Evolutionary conservation across 2,329 filamentous ascomycete species (phyloP).

Genomic region (Epichloe sibirici): DNA sequence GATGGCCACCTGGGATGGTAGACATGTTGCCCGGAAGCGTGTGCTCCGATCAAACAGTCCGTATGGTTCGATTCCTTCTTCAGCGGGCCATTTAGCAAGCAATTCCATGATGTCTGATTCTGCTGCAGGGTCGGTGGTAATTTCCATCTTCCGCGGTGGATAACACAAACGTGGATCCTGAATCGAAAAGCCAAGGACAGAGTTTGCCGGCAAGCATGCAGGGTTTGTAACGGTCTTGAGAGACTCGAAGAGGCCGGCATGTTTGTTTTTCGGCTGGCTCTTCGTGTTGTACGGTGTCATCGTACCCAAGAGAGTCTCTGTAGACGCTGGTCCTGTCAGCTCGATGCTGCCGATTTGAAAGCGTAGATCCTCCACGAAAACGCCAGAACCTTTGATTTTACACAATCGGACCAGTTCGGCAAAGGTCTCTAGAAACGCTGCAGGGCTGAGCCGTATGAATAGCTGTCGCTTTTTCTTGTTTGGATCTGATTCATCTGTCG

Average conservation of each 20-base stretch:
- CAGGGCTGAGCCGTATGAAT: slow-evolving; percentile 70
- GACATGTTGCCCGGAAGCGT: slow-evolving; percentile 51
- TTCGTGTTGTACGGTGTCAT: slow-evolving; percentile 40
- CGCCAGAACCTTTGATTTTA: slow-evolving; percentile 47
- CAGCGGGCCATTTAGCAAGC: slow-evolving; percentile 56
- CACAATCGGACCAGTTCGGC: slow-evolving; percentile 44
- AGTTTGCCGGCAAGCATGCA: slow-evolving; percentile 54
- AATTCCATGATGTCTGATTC: slow-evolving; percentile 39
- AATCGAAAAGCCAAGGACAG: slow-evolving; percentile 59
- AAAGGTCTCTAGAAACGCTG: slow-evolving; percentile 61
- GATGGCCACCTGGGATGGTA: slow-evolving; percentile 67
- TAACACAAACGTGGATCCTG: slow-evolving; percentile 72
- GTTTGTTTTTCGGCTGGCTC: slow-evolving; percentile 19
- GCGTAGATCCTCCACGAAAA: slow-evolving; percentile 56
- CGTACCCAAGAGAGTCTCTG: slow-evolving; percentile 61
- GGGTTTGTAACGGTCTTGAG: slow-evolving; percentile 53
- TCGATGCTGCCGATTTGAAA: slow-evolving; percentile 54
- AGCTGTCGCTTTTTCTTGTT: slow-evolving; percentile 29
- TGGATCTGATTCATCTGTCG: slow-evolving; percentile 12
- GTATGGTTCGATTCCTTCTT: slow-evolving; percentile 33
- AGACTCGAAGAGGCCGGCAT: slow-evolving; percentile 37
- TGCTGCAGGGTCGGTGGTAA: slow-evolving; percentile 25
- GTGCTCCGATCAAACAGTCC: slow-evolving; percentile 56
- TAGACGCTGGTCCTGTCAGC: slow-evolving; percentile 56
- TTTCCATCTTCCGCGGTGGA: slow-evolving; percentile 49